These are phyloP conservation scores for Blastomyces parvus DNA, from an alignment of 2,329 filamentous ascomycete genomes.

Conservation along the genomic window DNA sequence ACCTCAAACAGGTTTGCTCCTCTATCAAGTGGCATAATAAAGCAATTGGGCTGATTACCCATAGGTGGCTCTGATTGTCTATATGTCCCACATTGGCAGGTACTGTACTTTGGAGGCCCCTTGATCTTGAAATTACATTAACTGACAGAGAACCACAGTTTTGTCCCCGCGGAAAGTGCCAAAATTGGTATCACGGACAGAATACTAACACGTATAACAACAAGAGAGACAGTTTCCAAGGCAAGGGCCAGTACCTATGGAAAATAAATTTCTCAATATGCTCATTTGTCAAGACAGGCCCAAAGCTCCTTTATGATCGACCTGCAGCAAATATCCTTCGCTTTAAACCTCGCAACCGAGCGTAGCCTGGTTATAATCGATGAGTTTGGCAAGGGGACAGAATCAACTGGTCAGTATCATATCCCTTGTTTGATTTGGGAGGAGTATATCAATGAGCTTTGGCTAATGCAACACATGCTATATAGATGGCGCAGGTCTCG, in stretches of 20 bases:
- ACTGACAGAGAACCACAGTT: slow-evolving; percentile 43
- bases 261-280: background rate
- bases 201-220: slow-evolving; percentile 77
- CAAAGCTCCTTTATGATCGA: slow-evolving; percentile 71
- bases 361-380: slow-evolving; percentile 81
- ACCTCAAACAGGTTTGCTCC: slow-evolving; percentile 64
- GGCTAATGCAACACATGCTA: slow-evolving; percentile 7
- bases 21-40: background rate
- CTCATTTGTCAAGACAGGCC: slow-evolving; percentile 28
- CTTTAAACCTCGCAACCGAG: slow-evolving; percentile 62
- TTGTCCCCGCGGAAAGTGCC: slow-evolving; percentile 70
- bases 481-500: slow-evolving; percentile 54
- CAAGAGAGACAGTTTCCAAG: slow-evolving; percentile 57
- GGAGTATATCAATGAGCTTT: background rate
- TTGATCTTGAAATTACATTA: slow-evolving; percentile 5
- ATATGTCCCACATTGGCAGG: slow-evolving; percentile 77
- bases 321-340: slow-evolving; percentile 72
- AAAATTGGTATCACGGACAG: slow-evolving; percentile 82
- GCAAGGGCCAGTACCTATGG: slow-evolving; percentile 19
- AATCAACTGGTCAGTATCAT: slow-evolving; percentile 40
- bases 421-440: background rate
- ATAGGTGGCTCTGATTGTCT: slow-evolving; percentile 70
- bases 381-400: slow-evolving; percentile 71
- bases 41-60: slow-evolving; percentile 9
- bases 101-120: slow-evolving; percentile 24